Conservation (phyloP, 352 stramenopile species). For the Pythium volutum region DNA sequence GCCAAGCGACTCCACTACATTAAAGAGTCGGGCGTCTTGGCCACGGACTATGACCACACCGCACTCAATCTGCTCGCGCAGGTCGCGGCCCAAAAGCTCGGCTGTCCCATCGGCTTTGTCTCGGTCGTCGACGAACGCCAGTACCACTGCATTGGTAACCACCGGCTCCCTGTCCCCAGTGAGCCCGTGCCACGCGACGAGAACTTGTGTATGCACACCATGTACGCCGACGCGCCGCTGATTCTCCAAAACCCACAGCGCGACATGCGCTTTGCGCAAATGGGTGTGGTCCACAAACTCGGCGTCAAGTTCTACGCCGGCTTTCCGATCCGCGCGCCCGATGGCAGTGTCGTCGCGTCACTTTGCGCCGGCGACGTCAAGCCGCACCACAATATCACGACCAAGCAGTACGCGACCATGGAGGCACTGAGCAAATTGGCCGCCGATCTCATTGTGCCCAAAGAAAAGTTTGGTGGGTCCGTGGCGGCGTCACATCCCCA, state of each 20-base stretch:
- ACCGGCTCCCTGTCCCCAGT: slow-evolving; percentile 33
- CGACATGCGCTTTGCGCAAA: slow-evolving; percentile 60
- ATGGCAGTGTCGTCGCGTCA: slow-evolving; percentile 46
- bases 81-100: slow-evolving; percentile 49
- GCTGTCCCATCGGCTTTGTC: slow-evolving; percentile 63
- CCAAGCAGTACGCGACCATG: slow-evolving; percentile 77
- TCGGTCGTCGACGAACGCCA: slow-evolving; percentile 48
- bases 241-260: slow-evolving; percentile 62
- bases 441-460: slow-evolving; percentile 35
- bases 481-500: no score
- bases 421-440: slow-evolving; percentile 51
- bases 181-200: slow-evolving; percentile 40
- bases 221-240: slow-evolving; percentile 61
- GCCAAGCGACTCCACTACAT: slow-evolving; percentile 43
- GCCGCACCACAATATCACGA: slow-evolving; percentile 57
- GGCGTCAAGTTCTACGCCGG: slow-evolving; percentile 66
- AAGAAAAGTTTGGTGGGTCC: neutral
- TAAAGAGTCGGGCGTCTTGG: slow-evolving; percentile 42
- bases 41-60: slow-evolving; percentile 35
- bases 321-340: slow-evolving; percentile 49
- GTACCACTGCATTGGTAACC: slow-evolving; percentile 48
- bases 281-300: slow-evolving; percentile 41
- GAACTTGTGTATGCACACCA: slow-evolving; percentile 45
- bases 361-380: slow-evolving; percentile 40
- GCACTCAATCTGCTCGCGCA: slow-evolving; percentile 55